Evolutionary conservation across 805 yeast genomes (phyloP).

Genomic region (Saccharomycopsis sp.): DNA sequence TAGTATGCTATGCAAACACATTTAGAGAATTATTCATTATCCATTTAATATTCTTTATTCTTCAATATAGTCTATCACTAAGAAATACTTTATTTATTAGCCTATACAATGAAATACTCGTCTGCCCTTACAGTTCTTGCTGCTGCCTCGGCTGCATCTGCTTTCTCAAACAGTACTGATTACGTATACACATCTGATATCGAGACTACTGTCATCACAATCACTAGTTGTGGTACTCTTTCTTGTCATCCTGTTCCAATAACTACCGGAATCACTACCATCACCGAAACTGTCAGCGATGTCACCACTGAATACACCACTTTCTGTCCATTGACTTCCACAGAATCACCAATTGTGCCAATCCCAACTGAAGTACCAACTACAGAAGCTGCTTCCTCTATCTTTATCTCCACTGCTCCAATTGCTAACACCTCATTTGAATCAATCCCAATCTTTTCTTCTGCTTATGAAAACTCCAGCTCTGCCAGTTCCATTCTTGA

Average conservation of each 20-base stretch:
- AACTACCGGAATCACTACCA: slow-evolving; percentile 27
- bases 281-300: slow-evolving; percentile 25
- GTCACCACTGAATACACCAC: slow-evolving; percentile 26
- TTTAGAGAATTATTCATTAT: too few species aligned
- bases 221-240: slow-evolving; percentile 24
- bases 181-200: slow-evolving; percentile 17
- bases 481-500: slow-evolving; percentile 13
- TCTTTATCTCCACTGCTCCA: neutral
- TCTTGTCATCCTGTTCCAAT: slow-evolving; percentile 18
- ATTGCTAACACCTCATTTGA: slow-evolving; percentile 5
- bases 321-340: slow-evolving; percentile 25
- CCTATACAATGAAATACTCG: slow-evolving; percentile 14
- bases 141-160: slow-evolving; percentile 1
- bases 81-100: too few species aligned
- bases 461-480: slow-evolving; percentile 2
- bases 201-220: slow-evolving; percentile 21
- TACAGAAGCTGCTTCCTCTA: neutral
- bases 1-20: too few species aligned
- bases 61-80: too few species aligned
- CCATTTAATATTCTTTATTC: too few species aligned
- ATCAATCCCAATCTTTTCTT: slow-evolving; percentile 1
- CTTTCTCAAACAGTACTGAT: slow-evolving; percentile 9
- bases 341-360: slow-evolving; percentile 9
- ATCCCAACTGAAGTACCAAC: slow-evolving; percentile 1
- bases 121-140: slow-evolving; percentile 5